Percentiles rank a stretch among this genome's conserved stretches.
These are phyloP conservation scores for Rutstroemia sp. DNA, from an alignment of 2,329 filamentous ascomycete species.

Conservation along the genomic window DNA sequence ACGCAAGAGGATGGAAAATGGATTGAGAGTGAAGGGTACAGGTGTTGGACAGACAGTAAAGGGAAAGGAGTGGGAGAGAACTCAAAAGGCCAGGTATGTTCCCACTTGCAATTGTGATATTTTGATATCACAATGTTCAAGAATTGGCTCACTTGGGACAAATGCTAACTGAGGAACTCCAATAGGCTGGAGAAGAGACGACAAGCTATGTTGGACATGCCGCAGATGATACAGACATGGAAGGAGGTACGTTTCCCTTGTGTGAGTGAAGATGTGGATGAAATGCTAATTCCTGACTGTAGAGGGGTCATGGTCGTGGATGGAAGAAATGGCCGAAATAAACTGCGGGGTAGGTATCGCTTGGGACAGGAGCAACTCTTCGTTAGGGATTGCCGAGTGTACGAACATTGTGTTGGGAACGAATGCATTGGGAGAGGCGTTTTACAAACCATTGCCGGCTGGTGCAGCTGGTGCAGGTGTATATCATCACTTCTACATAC, in stretches of 20 bases:
- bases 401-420: slow-evolving; percentile 18
- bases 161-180: slow-evolving; percentile 12
- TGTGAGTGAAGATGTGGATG: neutral
- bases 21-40: slow-evolving; percentile 82
- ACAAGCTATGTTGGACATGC: slow-evolving; percentile 93
- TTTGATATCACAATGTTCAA: slow-evolving; percentile 16
- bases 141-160: neutral
- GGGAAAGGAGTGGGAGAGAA: slow-evolving; percentile 89
- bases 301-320: slow-evolving; percentile 64
- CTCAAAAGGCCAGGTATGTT: slow-evolving; percentile 64
- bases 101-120: slow-evolving; percentile 11
- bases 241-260: slow-evolving; percentile 61
- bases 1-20: slow-evolving; percentile 66
- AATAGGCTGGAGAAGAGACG: slow-evolving; percentile 75
- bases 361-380: neutral
- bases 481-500: neutral
- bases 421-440: slow-evolving; percentile 16
- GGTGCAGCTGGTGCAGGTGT: slow-evolving; percentile 9
- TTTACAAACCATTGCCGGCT: slow-evolving; percentile 9
- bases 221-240: slow-evolving; percentile 84
- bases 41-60: slow-evolving; percentile 90
- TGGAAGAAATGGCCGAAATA: slow-evolving; percentile 68
- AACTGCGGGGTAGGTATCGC: slow-evolving; percentile 1
- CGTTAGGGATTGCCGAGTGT: slow-evolving; percentile 13
- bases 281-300: slow-evolving; percentile 31